Conservation (phyloP, 257 asterid genomes). For the Fraxinus quadrangulata region DNA sequence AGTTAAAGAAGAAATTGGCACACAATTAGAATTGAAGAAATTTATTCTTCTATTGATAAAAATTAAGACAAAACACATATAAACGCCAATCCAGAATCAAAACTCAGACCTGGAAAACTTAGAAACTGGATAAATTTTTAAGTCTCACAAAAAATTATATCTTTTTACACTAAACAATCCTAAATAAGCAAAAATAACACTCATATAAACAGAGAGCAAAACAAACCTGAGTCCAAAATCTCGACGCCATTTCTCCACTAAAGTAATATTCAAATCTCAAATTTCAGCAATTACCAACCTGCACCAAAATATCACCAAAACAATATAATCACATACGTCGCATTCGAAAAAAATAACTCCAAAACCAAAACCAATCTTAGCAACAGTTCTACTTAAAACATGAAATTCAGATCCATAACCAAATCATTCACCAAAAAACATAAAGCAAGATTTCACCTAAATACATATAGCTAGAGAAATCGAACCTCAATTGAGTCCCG, state of each 20-base stretch:
- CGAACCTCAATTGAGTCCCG: neutral
- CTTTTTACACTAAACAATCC: neutral
- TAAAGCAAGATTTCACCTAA: neutral
- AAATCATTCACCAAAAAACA: neutral
- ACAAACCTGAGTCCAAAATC: conserved; percentile 67
- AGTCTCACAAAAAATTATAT: neutral
- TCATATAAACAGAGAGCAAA: neutral
- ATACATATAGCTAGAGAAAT: neutral
- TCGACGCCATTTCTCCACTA: conserved; percentile 45
- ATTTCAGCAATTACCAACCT: conserved; percentile 24
- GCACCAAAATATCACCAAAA: conserved; percentile 25
- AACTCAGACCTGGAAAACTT: neutral
- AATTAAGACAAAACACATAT: neutral
- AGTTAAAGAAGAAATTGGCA: neutral
- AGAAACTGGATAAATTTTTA: neutral
- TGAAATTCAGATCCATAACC: conserved; percentile 28
- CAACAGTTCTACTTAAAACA: neutral
- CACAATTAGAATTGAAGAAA: neutral
- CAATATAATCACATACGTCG: neutral
- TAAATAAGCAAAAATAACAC: neutral
- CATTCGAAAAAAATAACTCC: neutral
- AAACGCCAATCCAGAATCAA: neutral
- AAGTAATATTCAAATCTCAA: conserved; percentile 12
- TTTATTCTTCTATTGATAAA: neutral
- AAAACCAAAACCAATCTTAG: neutral